phyloP scores from a whole-genome alignment of 106 monocot genomes.

The Allium fistulosum region DNA sequence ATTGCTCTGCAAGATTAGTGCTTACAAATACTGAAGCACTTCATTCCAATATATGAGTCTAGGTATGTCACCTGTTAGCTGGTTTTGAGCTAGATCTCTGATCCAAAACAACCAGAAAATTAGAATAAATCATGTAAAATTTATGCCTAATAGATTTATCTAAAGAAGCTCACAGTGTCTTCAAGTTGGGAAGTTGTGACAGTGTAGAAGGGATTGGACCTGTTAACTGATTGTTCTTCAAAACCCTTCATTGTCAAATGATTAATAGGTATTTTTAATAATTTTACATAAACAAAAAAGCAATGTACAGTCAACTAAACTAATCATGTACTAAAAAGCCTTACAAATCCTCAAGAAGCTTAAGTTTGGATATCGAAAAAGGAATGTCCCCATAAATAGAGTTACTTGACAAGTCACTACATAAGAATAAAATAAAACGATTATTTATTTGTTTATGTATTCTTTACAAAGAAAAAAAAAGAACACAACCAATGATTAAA shows the following conservation, averaged over 20 bases:
- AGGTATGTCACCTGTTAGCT: conserved; percentile 85
- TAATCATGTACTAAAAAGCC: not conserved
- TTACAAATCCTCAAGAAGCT: conserved; percentile 85
- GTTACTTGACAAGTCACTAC: conserved; percentile 83
- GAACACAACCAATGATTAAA: not conserved
- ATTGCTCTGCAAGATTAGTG: not conserved
- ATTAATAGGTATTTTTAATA: not conserved
- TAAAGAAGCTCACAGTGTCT: conserved; percentile 57
- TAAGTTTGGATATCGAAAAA: conserved; percentile 90
- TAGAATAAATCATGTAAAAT: not conserved
- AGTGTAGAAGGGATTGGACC: conserved; percentile 90
- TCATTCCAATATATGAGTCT: conserved; percentile 93
- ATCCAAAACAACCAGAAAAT: not conserved
- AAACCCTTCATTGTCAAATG: conserved; percentile 26
- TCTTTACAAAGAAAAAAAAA: not conserved
- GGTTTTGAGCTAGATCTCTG: conserved; percentile 88
- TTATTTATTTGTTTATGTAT: too few relatives aligned
- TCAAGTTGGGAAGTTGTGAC: conserved; percentile 89
- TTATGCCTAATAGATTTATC: not conserved
- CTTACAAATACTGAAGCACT: conserved; percentile 89
- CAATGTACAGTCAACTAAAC: not conserved
- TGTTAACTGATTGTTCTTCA: conserved; percentile 81
- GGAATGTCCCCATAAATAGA: conserved; percentile 78
- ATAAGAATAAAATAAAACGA: not conserved
- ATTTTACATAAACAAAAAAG: not conserved